Evolutionary conservation across 257 asterid species (phyloP).

Genomic region (Schizonepeta tenuifolia): DNA sequence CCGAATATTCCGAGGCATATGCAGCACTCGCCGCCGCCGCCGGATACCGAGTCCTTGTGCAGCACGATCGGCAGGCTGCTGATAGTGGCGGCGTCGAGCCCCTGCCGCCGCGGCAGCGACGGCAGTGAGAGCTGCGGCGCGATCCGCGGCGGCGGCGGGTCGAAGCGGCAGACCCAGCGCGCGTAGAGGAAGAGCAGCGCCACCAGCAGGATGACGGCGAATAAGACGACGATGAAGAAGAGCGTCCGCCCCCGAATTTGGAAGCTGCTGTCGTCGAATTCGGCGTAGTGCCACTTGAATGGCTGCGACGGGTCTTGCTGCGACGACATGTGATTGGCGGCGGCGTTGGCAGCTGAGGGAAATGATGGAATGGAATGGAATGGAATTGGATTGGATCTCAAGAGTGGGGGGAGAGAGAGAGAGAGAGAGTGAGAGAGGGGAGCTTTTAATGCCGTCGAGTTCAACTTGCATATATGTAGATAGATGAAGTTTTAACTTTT

Average conservation of each 20-base stretch:
- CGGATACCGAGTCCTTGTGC: conserved; percentile 31
- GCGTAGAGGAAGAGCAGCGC: conserved; percentile 61
- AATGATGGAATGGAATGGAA: background rate
- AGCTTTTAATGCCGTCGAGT: conserved; percentile 2
- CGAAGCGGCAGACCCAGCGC: conserved; percentile 61
- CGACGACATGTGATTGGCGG: conserved; percentile 30
- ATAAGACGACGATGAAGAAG: conserved; percentile 63
- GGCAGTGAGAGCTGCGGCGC: conserved; percentile 35
- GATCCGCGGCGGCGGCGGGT: conserved; percentile 20
- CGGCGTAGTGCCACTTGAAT: conserved; percentile 80
- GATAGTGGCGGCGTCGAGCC: conserved; percentile 58
- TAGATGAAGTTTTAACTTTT: conserved; percentile 22
- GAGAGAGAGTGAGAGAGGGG: background rate
- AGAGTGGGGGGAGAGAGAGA: background rate
- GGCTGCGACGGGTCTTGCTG: conserved; percentile 39
- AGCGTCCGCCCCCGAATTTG: conserved; percentile 74
- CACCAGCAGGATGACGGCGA: conserved; percentile 48
- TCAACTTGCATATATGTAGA: conserved; percentile 30
- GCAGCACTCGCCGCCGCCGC: conserved; percentile 57
- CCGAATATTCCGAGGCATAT: conserved; percentile 56
- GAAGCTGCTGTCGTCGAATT: conserved; percentile 72
- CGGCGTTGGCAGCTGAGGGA: background rate
- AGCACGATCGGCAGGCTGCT: conserved; percentile 52
- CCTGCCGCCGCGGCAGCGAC: conserved; percentile 42
- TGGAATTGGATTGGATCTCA: conserved; percentile 19